Evolutionary conservation across 2,329 filamentous ascomycete species (phyloP).

Genomic region (Ascochyta viciae-villosae): DNA sequence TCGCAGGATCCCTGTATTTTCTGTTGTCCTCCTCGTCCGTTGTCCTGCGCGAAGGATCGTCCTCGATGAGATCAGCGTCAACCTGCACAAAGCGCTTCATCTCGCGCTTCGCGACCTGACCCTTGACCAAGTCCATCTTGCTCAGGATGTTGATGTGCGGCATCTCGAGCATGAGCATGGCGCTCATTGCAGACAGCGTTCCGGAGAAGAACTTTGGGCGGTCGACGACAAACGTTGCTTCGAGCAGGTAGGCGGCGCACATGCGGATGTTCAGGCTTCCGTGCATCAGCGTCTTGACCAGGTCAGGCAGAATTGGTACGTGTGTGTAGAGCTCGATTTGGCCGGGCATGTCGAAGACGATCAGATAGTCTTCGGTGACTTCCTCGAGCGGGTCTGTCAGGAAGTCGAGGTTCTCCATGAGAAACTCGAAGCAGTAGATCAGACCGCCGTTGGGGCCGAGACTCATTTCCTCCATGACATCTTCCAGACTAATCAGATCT

Average conservation of each 20-base stretch:
- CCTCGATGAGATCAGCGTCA: conserved; percentile 81
- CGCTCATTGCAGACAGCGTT: conserved; percentile 94
- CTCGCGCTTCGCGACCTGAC: conserved; percentile 84
- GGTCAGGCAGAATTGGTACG: conserved; percentile 85
- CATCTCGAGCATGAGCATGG: conserved; percentile 98
- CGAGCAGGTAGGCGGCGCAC: conserved; percentile 92
- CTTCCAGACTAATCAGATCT: conserved; percentile 89
- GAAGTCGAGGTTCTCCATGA: conserved; percentile 94
- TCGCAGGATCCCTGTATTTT: conserved; percentile 65
- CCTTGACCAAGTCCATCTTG: conserved; percentile 97
- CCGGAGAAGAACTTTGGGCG: conserved; percentile 97
- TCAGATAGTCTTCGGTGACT: conserved; percentile 92
- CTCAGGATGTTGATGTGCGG: conserved; percentile 95
- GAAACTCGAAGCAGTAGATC: conserved; percentile 96
- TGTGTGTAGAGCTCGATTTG: conserved; percentile 99
- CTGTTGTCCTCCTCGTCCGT: conserved; percentile 57
- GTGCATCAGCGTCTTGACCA: conserved; percentile 81
- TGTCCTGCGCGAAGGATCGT: conserved; percentile 67
- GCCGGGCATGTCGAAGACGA: conserved; percentile 98
- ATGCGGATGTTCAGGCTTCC: conserved; percentile 88
- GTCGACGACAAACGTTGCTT: conserved; percentile 94
- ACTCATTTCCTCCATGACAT: conserved; percentile 95
- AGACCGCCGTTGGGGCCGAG: conserved; percentile 91
- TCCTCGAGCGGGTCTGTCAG: conserved; percentile 83
- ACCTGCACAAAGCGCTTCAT: conserved; percentile 90